Base-by-base conservation (phyloP, 2,329 filamentous ascomycete species). In the Fusarium temperatum region DNA sequence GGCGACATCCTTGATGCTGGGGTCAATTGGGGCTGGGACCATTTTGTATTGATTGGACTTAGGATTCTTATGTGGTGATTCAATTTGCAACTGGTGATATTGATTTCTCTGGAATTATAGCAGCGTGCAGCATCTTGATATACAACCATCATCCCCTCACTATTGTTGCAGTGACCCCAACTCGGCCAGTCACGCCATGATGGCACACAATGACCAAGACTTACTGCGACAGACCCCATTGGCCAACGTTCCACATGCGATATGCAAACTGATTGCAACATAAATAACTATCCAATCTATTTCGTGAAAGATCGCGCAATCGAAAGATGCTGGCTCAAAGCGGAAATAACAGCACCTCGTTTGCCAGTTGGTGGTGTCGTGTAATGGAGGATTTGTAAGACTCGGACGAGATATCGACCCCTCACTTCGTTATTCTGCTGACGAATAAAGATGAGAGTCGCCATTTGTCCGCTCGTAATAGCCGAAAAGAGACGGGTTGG, bases 1-100 rank as follows among this genome's bases (percentile, higher is more conserved):
- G 12, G 87, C 88, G 20, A 90, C 88, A 78, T 94, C 92, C 44
- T 87, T 87, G 69, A 94, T 93, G 41, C 85, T 83, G 10, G 89
- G 82, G 63, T 90, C 85, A 73, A 93, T 91, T 44, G 91, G 86
- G 75, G 87, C 86, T 14, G 90, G 90, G 5, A 82, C 84, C 86
- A 87, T 87, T 3, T 17, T 78, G 57, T 17, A 11, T 6, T 42
- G 11, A 14, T 7, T 26, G 3, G 14, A 4, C 9, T 7, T 17
- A 14, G 11, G 9, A 5, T 0, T 32, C 5, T 57, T 42, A n/a
- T 17, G 7, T 12, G 8, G 3, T 17, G 17, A 0, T 36, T 17
- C 4, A 3, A 5, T 4, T 14, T 7, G 14, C 2, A 1, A 9
- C 18, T 18, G 35, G 17, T 5, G 35, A 18, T 36, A 26, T 30